These are phyloP conservation scores for Paspalum notatum DNA, from an alignment of 176 grass and related monocot species.

Conservation along the genomic window DNA sequence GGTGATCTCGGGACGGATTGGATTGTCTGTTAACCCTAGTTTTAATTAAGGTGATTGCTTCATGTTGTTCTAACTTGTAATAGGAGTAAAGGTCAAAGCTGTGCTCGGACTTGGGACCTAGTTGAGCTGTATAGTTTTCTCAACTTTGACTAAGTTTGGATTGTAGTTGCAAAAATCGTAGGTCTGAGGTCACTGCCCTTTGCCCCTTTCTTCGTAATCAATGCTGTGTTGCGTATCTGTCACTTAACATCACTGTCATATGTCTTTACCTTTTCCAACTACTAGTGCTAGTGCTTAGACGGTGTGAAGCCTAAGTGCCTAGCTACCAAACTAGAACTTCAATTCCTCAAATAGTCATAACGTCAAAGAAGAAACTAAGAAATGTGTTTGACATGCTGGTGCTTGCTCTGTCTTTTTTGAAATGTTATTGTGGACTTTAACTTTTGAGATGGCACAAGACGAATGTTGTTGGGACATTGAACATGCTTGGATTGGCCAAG, in stretches of 20 bases:
- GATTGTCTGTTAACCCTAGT: not conserved
- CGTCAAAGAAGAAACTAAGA: not conserved
- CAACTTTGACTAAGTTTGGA: not conserved
- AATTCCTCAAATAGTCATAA: conserved; percentile 11
- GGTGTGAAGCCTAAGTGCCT: conserved; percentile 9
- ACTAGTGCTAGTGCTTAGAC: conserved; percentile 12
- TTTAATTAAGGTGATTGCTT: conserved; percentile 22
- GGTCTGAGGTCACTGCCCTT: not conserved
- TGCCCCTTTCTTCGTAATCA: conserved; percentile 30
- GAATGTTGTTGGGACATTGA: conserved; percentile 84
- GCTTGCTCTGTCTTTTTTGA: conserved; percentile 26
- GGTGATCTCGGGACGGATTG: not conserved
- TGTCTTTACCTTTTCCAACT: conserved; percentile 27
- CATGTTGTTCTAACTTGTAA: conserved; percentile 21
- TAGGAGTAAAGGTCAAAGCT: conserved; percentile 31
- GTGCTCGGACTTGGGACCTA: not conserved
- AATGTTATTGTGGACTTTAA: conserved; percentile 39
- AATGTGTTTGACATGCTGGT: conserved; percentile 18
- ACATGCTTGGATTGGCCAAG: conserved; percentile 94
- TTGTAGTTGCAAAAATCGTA: not conserved
- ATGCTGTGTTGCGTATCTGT: not conserved
- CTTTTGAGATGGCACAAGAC: conserved; percentile 68
- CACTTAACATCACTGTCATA: conserved; percentile 27
- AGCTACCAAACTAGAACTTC: conserved; percentile 17
- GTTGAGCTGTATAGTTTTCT: conserved; percentile 22